Conservation (phyloP, 179 eudicot genomes). For the Spinacia oleracea region DNA sequence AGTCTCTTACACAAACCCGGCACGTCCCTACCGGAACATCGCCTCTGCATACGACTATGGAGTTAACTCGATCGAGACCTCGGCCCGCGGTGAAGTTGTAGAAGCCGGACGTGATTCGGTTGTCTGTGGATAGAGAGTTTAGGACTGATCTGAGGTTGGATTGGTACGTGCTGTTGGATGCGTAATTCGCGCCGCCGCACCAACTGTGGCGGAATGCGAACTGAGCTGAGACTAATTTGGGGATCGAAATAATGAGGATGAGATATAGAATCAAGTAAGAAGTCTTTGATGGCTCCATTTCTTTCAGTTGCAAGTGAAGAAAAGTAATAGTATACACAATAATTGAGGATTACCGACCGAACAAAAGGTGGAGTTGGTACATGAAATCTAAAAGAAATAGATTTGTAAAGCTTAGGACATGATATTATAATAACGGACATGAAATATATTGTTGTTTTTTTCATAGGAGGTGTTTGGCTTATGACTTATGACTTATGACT, state of each 20-base stretch:
- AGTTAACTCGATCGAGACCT: conserved; percentile 22
- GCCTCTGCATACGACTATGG: conserved; percentile 32
- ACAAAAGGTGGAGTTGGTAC: too few relatives aligned
- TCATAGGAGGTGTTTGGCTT: too few relatives aligned
- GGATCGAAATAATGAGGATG: background rate
- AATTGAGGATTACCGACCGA: too few relatives aligned
- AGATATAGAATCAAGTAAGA: background rate
- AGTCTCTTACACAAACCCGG: conserved; percentile 24
- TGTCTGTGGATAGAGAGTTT: conserved; percentile 26
- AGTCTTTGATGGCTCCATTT: conserved; percentile 3
- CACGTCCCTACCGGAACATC: conserved; percentile 29
- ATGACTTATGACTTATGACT: too few relatives aligned
- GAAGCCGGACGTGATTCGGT: conserved; percentile 33
- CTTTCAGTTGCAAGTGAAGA: background rate
- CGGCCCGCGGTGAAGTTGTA: conserved; percentile 33
- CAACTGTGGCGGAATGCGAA: background rate
- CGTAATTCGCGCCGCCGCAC: conserved; percentile 21
- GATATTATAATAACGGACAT: too few relatives aligned
- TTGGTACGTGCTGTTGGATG: conserved; percentile 37
- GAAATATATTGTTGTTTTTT: too few relatives aligned
- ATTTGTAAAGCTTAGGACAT: too few relatives aligned
- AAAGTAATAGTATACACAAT: too few relatives aligned
- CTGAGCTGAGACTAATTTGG: conserved; percentile 1
- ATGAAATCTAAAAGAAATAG: too few relatives aligned
- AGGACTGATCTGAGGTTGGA: conserved; percentile 40